Evolutionary conservation across 371 early-diverging fungal genomes (phyloP), one percentile per base, ranked within the genome.

Genomic region (Thermomucor indicae-seudaticae): DNA sequence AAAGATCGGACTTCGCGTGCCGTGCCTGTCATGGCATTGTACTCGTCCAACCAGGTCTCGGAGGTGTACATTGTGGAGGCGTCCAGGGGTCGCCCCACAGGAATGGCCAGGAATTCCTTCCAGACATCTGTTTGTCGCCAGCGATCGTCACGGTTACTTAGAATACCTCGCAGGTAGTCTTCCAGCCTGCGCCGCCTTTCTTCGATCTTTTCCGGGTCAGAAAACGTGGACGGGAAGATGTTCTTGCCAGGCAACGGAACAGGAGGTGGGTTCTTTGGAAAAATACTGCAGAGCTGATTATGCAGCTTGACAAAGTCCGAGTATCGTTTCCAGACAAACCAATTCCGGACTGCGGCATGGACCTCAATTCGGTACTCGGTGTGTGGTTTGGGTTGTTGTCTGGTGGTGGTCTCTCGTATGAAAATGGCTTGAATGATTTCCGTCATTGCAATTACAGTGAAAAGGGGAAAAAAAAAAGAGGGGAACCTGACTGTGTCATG

Each of bases 241-340:
- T 77, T 64, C 43, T 91, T 92, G 20, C 75, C 67, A 1, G 92
- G 92, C 14, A 89, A 49, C 11, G 67, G 60, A 6, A 66, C 54
- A 10, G 83, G 83, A 11, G 86, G 74, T 3, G 77, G 64, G 8
- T 69, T 55, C 32, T 69, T 71, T 0, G 91, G 87, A 49, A 81
- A 84, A 25, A 70, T 68, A 3, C 66, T 66, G 1, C 51, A 16
- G 10, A 81, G 67, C 12, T 73, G 73, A 2, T 39, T 49, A 45
- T 86, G 74, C 4, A 93, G 82, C 17, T 73, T 61, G 24, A 76
- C 75, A 58, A 93, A 93, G 39, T 92, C 92, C 34, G 83, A 83
- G 70, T 91, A 94, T 0, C 94, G 81, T 47, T 84, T 85, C 87
- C 88, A 90, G 10, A 92, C 79, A 2, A 81, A 79, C 92, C 93